Evolutionary conservation across 352 stramenopile species (phyloP).

Genomic region (Globisporangium polare): DNA sequence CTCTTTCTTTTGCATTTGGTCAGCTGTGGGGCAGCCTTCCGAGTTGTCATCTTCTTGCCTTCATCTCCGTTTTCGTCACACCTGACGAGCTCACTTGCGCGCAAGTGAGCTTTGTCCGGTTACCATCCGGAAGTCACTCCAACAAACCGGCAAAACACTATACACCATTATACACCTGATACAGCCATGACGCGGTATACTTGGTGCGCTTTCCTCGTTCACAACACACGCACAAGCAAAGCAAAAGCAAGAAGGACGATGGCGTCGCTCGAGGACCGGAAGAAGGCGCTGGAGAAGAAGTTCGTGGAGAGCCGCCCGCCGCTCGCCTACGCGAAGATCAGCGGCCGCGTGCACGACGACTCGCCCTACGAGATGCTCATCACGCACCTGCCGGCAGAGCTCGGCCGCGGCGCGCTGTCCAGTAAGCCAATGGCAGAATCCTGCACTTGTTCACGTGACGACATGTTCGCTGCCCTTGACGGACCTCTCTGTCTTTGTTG

Average conservation of each 20-base stretch:
- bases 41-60: not conserved
- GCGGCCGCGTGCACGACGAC: constrained; percentile 54
- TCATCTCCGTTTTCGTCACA: not conserved
- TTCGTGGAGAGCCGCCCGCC: constrained; percentile 73
- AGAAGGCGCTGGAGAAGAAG: constrained; percentile 76
- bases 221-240: not conserved
- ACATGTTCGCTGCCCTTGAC: not conserved
- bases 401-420: constrained; percentile 53
- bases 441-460: not conserved
- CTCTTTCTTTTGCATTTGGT: not conserved
- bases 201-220: not conserved
- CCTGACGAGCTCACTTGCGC: not conserved
- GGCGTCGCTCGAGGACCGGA: constrained; percentile 48
- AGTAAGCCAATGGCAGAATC: constrained; percentile 16
- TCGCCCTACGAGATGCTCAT: constrained; percentile 70
- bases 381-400: constrained; percentile 68
- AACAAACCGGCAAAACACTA: not conserved
- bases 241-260: constrained; percentile 10
- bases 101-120: not conserved
- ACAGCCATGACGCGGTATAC: not conserved
- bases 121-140: not conserved
- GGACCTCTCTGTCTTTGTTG: not conserved
- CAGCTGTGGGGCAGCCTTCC: not conserved
- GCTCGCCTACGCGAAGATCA: constrained; percentile 78
- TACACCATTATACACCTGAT: not conserved